Conservation (phyloP, 768 basidiomycete species). For the Dioszegia crocea region DNA sequence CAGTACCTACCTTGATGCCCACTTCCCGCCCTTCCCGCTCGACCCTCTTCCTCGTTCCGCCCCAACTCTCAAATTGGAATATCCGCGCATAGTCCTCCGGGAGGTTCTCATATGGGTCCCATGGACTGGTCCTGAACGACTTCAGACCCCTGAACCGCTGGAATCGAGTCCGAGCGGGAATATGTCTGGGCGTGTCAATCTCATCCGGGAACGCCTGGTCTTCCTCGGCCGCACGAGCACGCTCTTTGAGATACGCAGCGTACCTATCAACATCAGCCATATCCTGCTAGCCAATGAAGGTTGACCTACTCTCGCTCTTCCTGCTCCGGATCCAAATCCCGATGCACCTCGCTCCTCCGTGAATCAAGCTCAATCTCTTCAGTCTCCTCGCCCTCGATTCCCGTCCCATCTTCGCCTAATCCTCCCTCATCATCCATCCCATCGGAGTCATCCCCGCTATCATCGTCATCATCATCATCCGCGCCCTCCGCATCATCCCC, state of each 20-base stretch:
- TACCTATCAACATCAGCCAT: slow-evolving; percentile 57
- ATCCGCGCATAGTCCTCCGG: slow-evolving; percentile 90
- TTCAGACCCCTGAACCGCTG: slow-evolving; percentile 86
- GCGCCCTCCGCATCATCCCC: slow-evolving; percentile 71
- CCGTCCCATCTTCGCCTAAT: slow-evolving; percentile 34
- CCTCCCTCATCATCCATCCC: slow-evolving; percentile 39
- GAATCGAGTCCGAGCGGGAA: slow-evolving; percentile 74
- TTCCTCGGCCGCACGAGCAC: slow-evolving; percentile 59
- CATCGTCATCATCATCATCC: slow-evolving; percentile 55
- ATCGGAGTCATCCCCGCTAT: slow-evolving; percentile 47
- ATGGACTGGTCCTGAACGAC: slow-evolving; percentile 90
- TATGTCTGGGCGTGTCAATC: slow-evolving; percentile 84
- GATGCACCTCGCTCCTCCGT: slow-evolving; percentile 56
- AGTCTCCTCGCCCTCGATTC: slow-evolving; percentile 50
- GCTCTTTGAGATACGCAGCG: slow-evolving; percentile 45
- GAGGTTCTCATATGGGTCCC: slow-evolving; percentile 96
- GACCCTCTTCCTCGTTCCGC: slow-evolving; percentile 67
- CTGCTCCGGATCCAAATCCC: slow-evolving; percentile 60
- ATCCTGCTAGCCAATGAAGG: not conserved
- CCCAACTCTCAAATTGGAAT: slow-evolving; percentile 95
- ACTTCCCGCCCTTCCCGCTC: slow-evolving; percentile 57
- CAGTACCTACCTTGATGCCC: slow-evolving; percentile 61
- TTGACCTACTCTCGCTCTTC: slow-evolving; percentile 74
- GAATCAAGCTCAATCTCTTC: slow-evolving; percentile 59
- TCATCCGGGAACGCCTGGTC: slow-evolving; percentile 92